Evolutionary conservation across 202 grass and related monocot genomes (phyloP).

Genomic region (Panicum hallii): DNA sequence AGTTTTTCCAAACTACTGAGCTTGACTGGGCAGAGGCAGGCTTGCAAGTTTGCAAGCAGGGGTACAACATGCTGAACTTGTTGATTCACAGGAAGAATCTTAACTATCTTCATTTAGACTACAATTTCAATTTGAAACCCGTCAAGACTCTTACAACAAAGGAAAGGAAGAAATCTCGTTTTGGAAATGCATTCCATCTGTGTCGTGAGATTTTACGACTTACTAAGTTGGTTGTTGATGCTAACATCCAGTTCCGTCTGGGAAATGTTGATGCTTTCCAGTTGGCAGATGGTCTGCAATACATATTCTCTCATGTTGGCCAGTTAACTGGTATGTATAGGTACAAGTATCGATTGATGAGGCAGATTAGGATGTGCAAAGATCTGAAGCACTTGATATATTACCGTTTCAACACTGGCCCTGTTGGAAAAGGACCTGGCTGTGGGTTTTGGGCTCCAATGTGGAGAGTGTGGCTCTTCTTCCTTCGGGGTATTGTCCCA

Average conservation of each 20-base stretch:
- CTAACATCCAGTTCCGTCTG: slow-evolving; percentile 93
- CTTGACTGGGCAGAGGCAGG: slow-evolving; percentile 97
- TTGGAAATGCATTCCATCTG: slow-evolving; percentile 99
- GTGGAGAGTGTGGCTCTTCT: slow-evolving; percentile 99
- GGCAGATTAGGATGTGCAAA: slow-evolving; percentile 99
- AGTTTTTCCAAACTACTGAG: slow-evolving; percentile 99
- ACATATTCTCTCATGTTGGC: slow-evolving; percentile 98
- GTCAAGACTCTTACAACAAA: slow-evolving; percentile 99
- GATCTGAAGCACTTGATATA: slow-evolving; percentile 99
- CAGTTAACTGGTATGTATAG: slow-evolving; percentile 99
- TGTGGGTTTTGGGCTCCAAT: slow-evolving; percentile 99
- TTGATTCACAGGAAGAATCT: slow-evolving; percentile 99
- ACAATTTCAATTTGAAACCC: slow-evolving; percentile 98
- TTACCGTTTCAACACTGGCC: slow-evolving; percentile 98
- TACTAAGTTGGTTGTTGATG: slow-evolving; percentile 98
- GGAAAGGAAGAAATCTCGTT: slow-evolving; percentile 98
- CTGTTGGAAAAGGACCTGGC: slow-evolving; percentile 97
- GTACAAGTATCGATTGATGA: slow-evolving; percentile 98
- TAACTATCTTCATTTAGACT: slow-evolving; percentile 98
- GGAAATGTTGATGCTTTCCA: slow-evolving; percentile 99
- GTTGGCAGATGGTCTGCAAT: slow-evolving; percentile 96
- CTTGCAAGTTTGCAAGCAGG: slow-evolving; percentile 97
- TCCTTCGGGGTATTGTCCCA: slow-evolving; percentile 96
- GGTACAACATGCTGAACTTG: slow-evolving; percentile 98
- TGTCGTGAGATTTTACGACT: slow-evolving; percentile 97